These are phyloP conservation scores for Lactarius trivialis DNA, from an alignment of 768 basidiomycete species.

Conservation along the genomic window DNA sequence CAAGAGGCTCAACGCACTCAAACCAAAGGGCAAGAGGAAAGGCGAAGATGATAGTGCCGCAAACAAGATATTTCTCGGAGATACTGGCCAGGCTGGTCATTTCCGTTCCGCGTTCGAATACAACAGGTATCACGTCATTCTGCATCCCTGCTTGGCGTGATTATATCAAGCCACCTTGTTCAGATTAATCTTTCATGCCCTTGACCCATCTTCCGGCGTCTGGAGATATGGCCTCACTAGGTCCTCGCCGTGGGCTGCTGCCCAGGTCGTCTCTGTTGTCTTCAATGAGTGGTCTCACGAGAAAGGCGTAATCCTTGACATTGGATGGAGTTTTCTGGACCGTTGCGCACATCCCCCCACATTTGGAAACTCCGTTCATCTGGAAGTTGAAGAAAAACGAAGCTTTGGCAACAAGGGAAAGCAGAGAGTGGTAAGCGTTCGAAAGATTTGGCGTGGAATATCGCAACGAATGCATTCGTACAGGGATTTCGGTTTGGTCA, in stretches of 20 bases:
- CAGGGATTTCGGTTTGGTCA: constrained; percentile 13
- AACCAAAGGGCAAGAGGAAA: constrained; percentile 8
- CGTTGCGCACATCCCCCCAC: constrained; percentile 5
- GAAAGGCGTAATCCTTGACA: constrained; percentile 16
- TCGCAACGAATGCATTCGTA: background rate
- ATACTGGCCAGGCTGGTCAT: constrained; percentile 2
- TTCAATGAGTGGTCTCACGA: constrained; percentile 20
- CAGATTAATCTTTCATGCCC: constrained; percentile 14
- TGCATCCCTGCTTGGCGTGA: background rate
- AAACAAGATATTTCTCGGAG: constrained; percentile 15
- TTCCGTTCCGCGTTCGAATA: constrained; percentile 17
- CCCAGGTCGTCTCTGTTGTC: constrained; percentile 11
- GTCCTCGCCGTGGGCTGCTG: constrained; percentile 7
- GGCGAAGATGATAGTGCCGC: constrained; percentile 17
- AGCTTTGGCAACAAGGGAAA: constrained; percentile 15
- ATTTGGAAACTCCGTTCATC: constrained; percentile 10
- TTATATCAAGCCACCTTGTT: background rate
- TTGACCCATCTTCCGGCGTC: constrained; percentile 7
- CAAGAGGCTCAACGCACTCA: constrained; percentile 14
- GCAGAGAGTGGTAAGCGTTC: constrained; percentile 10
- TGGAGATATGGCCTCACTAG: constrained; percentile 15
- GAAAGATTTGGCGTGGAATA: background rate
- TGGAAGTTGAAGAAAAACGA: constrained; percentile 11
- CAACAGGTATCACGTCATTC: constrained; percentile 15
- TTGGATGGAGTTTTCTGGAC: constrained; percentile 18